Conservation (phyloP, 208 protist species). For the Acanthamoeba triangularis region DNA sequence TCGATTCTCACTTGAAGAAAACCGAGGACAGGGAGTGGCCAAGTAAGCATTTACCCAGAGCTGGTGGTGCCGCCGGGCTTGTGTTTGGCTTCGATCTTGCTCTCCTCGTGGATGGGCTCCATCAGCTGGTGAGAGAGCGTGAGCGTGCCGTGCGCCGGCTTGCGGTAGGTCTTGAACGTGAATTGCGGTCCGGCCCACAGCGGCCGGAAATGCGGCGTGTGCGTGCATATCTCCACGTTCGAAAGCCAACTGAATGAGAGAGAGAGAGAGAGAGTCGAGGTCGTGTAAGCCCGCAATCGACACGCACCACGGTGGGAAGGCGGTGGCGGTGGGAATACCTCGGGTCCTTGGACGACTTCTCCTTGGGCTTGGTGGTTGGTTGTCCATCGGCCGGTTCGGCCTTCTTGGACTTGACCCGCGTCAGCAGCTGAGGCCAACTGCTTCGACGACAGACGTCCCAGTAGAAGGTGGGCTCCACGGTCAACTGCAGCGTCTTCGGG, state of each 20-base stretch:
- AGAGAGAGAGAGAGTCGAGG: not conserved
- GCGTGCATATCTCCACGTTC: constrained; percentile 74
- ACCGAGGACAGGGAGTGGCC: not conserved
- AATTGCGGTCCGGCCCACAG: constrained; percentile 69
- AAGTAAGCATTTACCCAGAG: not conserved
- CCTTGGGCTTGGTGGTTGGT: not conserved
- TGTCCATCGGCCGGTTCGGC: not conserved
- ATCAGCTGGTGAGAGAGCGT: not conserved
- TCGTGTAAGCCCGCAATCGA: not conserved
- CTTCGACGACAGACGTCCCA: constrained; percentile 67
- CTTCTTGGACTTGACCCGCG: constrained; percentile 48
- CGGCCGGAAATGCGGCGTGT: constrained; percentile 54
- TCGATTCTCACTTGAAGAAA: not conserved
- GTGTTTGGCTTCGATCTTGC: constrained; percentile 43
- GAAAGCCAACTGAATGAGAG: constrained; percentile 50
- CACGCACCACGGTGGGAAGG: no score
- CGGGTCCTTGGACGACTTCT: constrained; percentile 21
- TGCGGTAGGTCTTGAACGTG: constrained; percentile 69
- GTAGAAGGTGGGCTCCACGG: constrained; percentile 66
- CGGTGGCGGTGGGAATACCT: not conserved
- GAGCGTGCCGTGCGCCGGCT: not conserved
- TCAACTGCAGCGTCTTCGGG: constrained; percentile 67
- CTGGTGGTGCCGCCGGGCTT: constrained; percentile 29
- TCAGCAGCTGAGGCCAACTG: constrained; percentile 62
- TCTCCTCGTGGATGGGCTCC: constrained; percentile 6